A percentile compares a stretch with the other conserved stretches of the same genome.
Evolutionary conservation across 768 basidiomycete species (phyloP).

Genomic region (Hirschioporus abietinus): DNA sequence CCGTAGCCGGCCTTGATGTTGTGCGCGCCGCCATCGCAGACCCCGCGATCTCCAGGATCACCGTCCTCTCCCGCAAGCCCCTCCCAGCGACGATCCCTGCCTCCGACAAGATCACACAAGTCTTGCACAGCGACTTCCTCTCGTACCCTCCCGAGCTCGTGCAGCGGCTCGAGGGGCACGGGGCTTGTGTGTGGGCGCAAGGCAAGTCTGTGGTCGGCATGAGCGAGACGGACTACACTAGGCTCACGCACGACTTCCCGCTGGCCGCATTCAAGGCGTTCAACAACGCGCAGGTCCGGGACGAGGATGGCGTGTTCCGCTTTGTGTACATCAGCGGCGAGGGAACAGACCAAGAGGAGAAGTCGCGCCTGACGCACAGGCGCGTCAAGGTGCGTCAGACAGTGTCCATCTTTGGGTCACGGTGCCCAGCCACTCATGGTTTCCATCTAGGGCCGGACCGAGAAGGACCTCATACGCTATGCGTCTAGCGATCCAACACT

Average conservation of each 20-base stretch:
- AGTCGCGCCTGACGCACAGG: conserved; percentile 16
- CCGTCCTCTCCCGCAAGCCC: conserved; percentile 21
- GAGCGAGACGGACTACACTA: conserved; percentile 14
- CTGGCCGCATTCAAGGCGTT: conserved; percentile 24
- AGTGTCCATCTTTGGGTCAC: background rate
- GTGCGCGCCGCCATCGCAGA: conserved; percentile 17
- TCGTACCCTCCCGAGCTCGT: conserved; percentile 16
- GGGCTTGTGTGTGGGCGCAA: conserved; percentile 24
- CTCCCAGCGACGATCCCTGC: conserved; percentile 16
- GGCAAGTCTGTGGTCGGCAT: conserved; percentile 14
- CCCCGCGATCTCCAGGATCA: conserved; percentile 15
- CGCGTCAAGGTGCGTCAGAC: conserved; percentile 21
- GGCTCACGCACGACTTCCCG: conserved; percentile 29
- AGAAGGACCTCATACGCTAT: conserved; percentile 12
- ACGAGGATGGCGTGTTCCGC: conserved; percentile 17
- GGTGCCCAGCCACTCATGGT: background rate
- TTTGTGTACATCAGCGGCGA: conserved; percentile 24
- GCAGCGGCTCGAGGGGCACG: conserved; percentile 18
- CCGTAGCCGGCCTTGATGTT: conserved; percentile 18
- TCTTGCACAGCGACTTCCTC: conserved; percentile 18
- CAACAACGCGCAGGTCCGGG: conserved; percentile 15
- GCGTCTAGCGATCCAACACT: conserved; percentile 10
- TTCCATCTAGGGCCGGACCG: conserved; percentile 11
- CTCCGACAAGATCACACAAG: conserved; percentile 16
- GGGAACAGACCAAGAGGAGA: conserved; percentile 23